Evolutionary conservation across 2,329 filamentous ascomycete genomes (phyloP), one percentile per base, ranked within the genome.

Genomic region (Acarospora socialis): DNA sequence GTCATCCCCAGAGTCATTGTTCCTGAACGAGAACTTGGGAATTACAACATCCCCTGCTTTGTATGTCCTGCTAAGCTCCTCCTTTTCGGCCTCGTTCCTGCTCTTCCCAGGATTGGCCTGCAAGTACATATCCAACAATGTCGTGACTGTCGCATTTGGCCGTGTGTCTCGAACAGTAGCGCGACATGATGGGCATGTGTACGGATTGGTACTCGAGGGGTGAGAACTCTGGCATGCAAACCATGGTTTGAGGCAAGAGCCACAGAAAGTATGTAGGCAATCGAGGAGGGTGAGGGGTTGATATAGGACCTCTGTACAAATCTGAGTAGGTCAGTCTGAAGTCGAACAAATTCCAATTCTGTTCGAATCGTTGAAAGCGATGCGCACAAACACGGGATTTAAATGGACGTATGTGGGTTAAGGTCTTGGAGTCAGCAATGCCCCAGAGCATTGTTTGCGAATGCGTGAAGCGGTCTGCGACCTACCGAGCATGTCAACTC

Each of bases 211-310:
- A 9, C 38, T 36, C 7, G 45, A 40, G 2, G 44, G 30, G 44
- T 40, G 71, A 18, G 66, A 62, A 21, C 76, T 75, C 54, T 93
- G 83, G 56, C 75, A 90, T 41, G 66, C 63, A 53, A 95, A 98
- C 90, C 90, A 98, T 61, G 92, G 83, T 55, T 92, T 93, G 37
- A 95, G 57, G 52, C 90, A 98, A 22, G 81, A 80, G 42, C 86
- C 90, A 62, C 90, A 98, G 57, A 92, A 98, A 27, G 87, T 94
- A 59, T 93, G 84, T 26, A 93, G 71, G 53, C 84, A 93, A 62
- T 93, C 82, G 54, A 93, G 80, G 30, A 92, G 73, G 17, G 84
- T 92, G 42, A 92, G 68, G 20, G 86, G 84, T 54, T 92, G 81
- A 59, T 83, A 92, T 41, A 93, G 74, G 43, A 93, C 71, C 56